Evolutionary conservation across 805 yeast species (phyloP).

Genomic region (Tetrapisispora namnaoensis): DNA sequence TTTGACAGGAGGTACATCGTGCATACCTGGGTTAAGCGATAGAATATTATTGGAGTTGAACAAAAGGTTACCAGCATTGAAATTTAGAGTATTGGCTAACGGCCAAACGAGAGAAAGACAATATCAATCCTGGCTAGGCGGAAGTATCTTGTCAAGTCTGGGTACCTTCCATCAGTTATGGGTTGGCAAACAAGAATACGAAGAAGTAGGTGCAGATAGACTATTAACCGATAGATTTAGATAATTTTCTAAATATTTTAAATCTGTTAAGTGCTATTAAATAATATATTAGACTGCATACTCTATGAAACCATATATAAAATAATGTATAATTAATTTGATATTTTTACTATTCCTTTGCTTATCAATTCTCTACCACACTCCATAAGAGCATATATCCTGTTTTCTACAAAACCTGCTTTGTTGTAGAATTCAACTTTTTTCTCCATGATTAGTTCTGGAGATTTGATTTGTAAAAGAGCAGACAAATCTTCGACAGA

Average conservation of each 20-base stretch:
- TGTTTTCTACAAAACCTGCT: constrained; percentile 28
- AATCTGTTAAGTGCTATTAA: not conserved
- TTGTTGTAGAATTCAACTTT: constrained; percentile 32
- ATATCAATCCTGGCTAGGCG: constrained; percentile 86
- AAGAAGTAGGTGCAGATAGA: constrained; percentile 80
- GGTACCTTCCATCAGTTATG: constrained; percentile 94
- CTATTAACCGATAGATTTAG: constrained; percentile 75
- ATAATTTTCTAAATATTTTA: constrained; percentile 25
- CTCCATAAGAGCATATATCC: constrained; percentile 31
- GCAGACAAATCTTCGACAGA: constrained; percentile 64
- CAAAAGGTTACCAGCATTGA: constrained; percentile 68
- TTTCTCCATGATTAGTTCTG: constrained; percentile 27
- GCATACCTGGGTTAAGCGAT: constrained; percentile 74
- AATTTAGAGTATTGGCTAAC: constrained; percentile 71
- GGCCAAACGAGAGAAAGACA: constrained; percentile 72
- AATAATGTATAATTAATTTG: not conserved
- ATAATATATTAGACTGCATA: not conserved
- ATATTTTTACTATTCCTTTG: constrained; percentile 25
- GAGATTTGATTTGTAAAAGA: constrained; percentile 39
- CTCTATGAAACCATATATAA: not conserved
- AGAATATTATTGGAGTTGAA: constrained; percentile 63
- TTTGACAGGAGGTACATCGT: constrained; percentile 74
- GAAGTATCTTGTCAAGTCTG: constrained; percentile 74
- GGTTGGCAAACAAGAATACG: constrained; percentile 82
- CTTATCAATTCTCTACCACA: constrained; percentile 30